Conservation (phyloP, 1,284 basidiomycete species). For the Gymnopus androsaceus region DNA sequence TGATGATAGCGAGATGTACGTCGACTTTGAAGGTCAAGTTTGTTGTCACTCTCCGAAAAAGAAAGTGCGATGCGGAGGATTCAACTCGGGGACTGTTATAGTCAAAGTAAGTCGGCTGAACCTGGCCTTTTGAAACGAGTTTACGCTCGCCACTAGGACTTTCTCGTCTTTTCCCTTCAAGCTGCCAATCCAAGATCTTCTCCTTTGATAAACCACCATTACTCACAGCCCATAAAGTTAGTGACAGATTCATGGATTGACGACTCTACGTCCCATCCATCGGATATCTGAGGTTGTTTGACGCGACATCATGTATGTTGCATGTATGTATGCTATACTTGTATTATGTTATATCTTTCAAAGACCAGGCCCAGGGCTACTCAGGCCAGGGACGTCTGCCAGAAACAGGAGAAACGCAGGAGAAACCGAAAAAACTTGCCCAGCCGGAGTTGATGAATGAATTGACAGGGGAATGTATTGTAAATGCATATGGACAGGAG, state of each 20-base stretch:
- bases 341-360: neutral
- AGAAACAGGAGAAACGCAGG: neutral
- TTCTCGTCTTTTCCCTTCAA: conserved; percentile 37
- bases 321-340: neutral
- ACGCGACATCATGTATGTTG: neutral
- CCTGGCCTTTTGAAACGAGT: conserved; percentile 1
- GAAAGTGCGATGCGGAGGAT: conserved; percentile 35
- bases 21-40: conserved; percentile 45
- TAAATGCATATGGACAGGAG: conserved; percentile 5
- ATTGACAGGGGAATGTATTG: conserved; percentile 1
- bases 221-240: conserved; percentile 45
- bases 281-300: conserved; percentile 25
- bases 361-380: neutral
- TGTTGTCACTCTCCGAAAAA: conserved; percentile 32
- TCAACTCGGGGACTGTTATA: conserved; percentile 33
- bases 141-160: conserved; percentile 33
- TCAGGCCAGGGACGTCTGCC: neutral
- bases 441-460: neutral
- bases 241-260: conserved; percentile 47
- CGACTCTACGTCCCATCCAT: conserved; percentile 31
- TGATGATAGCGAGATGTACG: conserved; percentile 24
- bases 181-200: conserved; percentile 39
- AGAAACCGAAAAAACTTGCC: no score
- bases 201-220: conserved; percentile 37
- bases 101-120: conserved; percentile 35